Conservation (phyloP, 768 basidiomycete species). For the Krasilnikovozyma curviuscula region DNA sequence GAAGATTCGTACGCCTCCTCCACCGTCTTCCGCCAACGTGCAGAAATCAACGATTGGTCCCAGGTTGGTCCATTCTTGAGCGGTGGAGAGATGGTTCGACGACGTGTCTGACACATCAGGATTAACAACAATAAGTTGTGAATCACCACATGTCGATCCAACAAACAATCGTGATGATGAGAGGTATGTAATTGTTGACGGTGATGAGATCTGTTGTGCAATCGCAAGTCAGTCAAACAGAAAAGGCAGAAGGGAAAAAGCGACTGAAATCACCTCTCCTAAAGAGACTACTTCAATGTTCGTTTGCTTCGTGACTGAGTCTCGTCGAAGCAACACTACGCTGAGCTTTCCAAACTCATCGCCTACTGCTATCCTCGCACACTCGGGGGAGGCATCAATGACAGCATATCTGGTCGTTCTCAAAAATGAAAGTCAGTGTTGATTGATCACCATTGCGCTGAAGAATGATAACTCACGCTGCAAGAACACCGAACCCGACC, state of each 20-base stretch:
- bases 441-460: too few species aligned
- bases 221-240: slow-evolving; percentile 3
- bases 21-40: slow-evolving; percentile 52
- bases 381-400: slow-evolving; percentile 33
- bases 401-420: slow-evolving; percentile 17
- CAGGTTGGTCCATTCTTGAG: slow-evolving; percentile 51
- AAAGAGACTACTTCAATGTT: slow-evolving; percentile 38
- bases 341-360: slow-evolving; percentile 54
- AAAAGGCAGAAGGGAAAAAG: background rate
- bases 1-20: slow-evolving; percentile 50
- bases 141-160: slow-evolving; percentile 64
- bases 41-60: slow-evolving; percentile 66
- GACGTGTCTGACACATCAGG: too few species aligned
- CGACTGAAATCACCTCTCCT: slow-evolving; percentile 40
- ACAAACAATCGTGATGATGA: slow-evolving; percentile 50
- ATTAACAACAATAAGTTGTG: slow-evolving; percentile 54
- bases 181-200: slow-evolving; percentile 53
- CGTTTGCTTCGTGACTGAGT: slow-evolving; percentile 27
- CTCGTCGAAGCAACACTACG: slow-evolving; percentile 38
- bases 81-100: slow-evolving; percentile 29
- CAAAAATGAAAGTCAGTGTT: too few species aligned
- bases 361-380: slow-evolving; percentile 40
- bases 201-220: slow-evolving; percentile 41
- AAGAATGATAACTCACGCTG: too few species aligned
- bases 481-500: too few species aligned